Conservation (phyloP, 2,329 filamentous ascomycete genomes). For the Aspergillus luchuensis region DNA sequence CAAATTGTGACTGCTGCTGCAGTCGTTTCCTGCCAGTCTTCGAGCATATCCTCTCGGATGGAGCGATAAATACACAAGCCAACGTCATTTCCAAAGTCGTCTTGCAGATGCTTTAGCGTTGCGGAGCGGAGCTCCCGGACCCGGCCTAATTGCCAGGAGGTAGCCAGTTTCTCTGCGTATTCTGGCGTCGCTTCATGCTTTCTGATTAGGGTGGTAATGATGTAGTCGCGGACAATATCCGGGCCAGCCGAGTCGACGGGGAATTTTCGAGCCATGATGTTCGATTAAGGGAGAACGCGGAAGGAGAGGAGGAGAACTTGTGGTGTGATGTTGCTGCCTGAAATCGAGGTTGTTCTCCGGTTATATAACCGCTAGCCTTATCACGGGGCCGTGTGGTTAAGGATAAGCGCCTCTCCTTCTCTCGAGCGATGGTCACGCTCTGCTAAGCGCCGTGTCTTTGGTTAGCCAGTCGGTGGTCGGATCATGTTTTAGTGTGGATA, state of each 20-base stretch:
- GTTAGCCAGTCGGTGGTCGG: no score
- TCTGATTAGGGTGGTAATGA: neutral
- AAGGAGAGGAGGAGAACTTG: no score
- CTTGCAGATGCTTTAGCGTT: constrained; percentile 1
- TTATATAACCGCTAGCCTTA: no score
- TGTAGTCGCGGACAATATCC: neutral
- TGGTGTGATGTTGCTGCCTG: no score
- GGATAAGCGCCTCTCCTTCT: no score
- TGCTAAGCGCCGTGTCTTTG: no score
- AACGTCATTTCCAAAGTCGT: constrained; percentile 5
- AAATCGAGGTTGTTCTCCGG: no score
- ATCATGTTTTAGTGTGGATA: no score
- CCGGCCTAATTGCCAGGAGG: constrained; percentile 1
- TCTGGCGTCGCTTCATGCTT: neutral
- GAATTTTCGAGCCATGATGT: neutral
- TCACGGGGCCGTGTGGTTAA: no score
- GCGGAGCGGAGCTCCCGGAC: constrained; percentile 3
- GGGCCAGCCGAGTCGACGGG: neutral
- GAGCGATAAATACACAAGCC: constrained; percentile 4
- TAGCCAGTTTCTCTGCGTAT: neutral
- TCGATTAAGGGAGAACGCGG: neutral
- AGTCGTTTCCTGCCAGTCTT: neutral
- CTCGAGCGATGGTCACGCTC: no score
- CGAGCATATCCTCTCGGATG: neutral
- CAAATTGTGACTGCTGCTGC: neutral